Conservation (phyloP, 208 protist genomes). For the Balamuthia mandrillaris region DNA sequence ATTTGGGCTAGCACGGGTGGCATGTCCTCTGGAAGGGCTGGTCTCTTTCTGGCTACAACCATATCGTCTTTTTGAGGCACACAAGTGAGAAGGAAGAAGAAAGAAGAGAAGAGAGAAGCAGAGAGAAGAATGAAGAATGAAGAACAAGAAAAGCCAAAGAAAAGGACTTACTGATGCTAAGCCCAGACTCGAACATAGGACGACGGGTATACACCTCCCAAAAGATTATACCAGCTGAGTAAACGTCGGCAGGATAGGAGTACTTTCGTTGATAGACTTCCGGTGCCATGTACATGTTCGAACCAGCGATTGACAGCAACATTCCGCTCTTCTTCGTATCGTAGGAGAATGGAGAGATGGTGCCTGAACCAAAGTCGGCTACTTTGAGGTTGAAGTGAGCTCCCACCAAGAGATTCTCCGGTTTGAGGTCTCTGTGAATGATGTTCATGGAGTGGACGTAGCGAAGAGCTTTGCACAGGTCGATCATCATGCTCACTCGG, state of each 20-base stretch:
- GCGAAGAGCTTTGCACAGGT: neutral
- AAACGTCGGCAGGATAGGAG: conserved; percentile 17
- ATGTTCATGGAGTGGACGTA: conserved; percentile 18
- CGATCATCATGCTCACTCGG: neutral
- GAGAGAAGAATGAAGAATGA: too few relatives aligned
- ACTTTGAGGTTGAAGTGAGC: too few relatives aligned
- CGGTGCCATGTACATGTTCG: conserved; percentile 19
- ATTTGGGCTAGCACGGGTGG: too few relatives aligned
- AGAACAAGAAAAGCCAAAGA: too few relatives aligned
- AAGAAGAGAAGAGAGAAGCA: too few relatives aligned
- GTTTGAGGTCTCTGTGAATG: conserved; percentile 14
- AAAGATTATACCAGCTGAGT: neutral
- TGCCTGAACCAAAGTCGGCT: neutral
- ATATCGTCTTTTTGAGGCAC: too few relatives aligned
- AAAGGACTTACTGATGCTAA: too few relatives aligned
- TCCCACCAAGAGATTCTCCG: conserved; percentile 13
- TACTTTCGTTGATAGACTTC: conserved; percentile 5
- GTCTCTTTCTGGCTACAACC: too few relatives aligned
- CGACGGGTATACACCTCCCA: conserved; percentile 6
- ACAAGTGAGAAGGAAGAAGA: too few relatives aligned
- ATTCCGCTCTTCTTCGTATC: too few relatives aligned
- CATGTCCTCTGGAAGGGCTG: too few relatives aligned
- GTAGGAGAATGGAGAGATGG: neutral
- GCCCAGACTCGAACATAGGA: too few relatives aligned
- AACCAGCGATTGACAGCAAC: neutral